Conservation (phyloP, 2,329 filamentous ascomycete species). For the Amylocarpus encephaloides region DNA sequence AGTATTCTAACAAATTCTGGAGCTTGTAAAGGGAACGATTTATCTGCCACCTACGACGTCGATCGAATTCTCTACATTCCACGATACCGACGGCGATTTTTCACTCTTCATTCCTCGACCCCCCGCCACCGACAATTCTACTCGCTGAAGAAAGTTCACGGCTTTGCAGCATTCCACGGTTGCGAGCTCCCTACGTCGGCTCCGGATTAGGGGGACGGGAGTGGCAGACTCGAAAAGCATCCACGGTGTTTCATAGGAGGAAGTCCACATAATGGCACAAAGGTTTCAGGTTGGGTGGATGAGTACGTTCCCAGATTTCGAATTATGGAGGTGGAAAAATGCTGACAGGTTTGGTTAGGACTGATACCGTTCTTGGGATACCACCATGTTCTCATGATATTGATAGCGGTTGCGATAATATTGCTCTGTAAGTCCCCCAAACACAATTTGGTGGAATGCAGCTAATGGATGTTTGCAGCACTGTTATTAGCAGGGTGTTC, state of each 20-base stretch:
- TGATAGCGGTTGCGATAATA: constrained; percentile 91
- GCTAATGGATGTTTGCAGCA: constrained; percentile 46
- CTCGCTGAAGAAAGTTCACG: constrained; percentile 11
- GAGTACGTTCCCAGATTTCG: constrained; percentile 24
- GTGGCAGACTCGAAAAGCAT: constrained; percentile 22
- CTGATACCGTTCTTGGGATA: constrained; percentile 65
- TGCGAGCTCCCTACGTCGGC: constrained; percentile 29
- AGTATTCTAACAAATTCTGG: constrained; percentile 1
- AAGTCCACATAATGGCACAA: constrained; percentile 21
- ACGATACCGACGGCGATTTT: background rate
- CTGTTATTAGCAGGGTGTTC: constrained; percentile 91
- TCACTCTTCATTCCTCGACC: constrained; percentile 14
- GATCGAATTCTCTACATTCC: background rate
- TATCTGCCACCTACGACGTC: background rate
- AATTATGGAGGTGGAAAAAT: constrained; percentile 1
- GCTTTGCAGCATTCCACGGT: constrained; percentile 29
- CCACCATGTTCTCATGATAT: constrained; percentile 91
- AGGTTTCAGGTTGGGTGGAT: constrained; percentile 29
- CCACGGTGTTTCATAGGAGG: constrained; percentile 15
- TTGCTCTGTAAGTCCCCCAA: constrained; percentile 68
- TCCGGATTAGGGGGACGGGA: constrained; percentile 30
- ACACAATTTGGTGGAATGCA: constrained; percentile 13
- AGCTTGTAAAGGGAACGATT: background rate
- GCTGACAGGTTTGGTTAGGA: constrained; percentile 32
- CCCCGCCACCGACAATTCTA: constrained; percentile 6